Evolutionary conservation across 2,329 filamentous ascomycete genomes (phyloP).

Genomic region (Neophaeococcomyces aloes): DNA sequence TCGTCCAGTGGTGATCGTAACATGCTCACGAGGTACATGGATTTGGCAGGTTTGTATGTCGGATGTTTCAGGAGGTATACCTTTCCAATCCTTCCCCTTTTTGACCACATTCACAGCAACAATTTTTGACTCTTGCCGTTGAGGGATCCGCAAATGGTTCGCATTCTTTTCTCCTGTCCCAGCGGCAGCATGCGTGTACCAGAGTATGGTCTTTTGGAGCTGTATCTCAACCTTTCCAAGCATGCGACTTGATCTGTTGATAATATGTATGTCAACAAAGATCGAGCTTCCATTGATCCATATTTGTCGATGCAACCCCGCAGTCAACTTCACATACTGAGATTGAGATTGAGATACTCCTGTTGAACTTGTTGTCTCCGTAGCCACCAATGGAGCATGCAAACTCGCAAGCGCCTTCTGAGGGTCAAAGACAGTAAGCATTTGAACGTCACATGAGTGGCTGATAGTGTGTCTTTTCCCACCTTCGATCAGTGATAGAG

Average conservation of each 20-base stretch:
- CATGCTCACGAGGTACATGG: conserved; percentile 10
- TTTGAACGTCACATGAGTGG: conserved; percentile 39
- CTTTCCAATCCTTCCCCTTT: conserved; percentile 38
- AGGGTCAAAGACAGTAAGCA: conserved; percentile 46
- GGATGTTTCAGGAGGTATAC: conserved; percentile 27
- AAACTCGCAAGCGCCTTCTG: conserved; percentile 46
- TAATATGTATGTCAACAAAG: conserved; percentile 44
- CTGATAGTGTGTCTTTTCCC: conserved; percentile 41
- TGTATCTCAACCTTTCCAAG: conserved; percentile 43
- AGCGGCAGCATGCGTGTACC: conserved; percentile 33
- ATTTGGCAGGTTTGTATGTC: conserved; percentile 12
- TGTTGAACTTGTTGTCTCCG: conserved; percentile 37
- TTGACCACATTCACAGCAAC: conserved; percentile 36
- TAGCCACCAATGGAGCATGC: conserved; percentile 26
- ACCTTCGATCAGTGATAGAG: conserved; percentile 38
- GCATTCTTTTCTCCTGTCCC: conserved; percentile 40
- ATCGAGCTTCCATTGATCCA: conserved; percentile 48
- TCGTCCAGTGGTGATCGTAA: conserved; percentile 32
- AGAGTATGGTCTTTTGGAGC: conserved; percentile 32
- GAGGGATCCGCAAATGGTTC: conserved; percentile 42
- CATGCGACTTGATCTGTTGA: conserved; percentile 38
- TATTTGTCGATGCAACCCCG: conserved; percentile 46
- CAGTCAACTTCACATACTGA: conserved; percentile 40
- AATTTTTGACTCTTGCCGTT: conserved; percentile 40
- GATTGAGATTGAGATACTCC: conserved; percentile 33